Percentiles rank a stretch among this genome's conserved stretches.
Evolutionary conservation across 768 basidiomycete species (phyloP).

Genomic region (Auricularia sp.): DNA sequence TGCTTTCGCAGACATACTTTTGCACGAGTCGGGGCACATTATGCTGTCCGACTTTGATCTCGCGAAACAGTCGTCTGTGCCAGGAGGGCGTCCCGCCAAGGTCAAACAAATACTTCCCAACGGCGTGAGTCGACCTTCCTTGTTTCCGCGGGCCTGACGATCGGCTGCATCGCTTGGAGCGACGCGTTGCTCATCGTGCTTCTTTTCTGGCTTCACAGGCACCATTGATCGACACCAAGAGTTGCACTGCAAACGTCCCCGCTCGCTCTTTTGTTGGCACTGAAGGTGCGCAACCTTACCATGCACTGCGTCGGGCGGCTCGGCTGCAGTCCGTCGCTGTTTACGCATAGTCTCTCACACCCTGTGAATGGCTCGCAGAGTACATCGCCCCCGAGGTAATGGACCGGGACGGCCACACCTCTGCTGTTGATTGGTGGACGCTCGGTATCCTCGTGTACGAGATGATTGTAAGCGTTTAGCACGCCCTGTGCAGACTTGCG

Average conservation of each 20-base stretch:
- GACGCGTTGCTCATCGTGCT: neutral
- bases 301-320: neutral
- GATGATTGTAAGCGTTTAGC: constrained; percentile 72
- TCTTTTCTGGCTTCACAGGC: constrained; percentile 36
- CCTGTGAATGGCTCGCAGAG: constrained; percentile 38
- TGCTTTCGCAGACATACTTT: constrained; percentile 65
- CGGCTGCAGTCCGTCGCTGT: constrained; percentile 2
- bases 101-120: constrained; percentile 80
- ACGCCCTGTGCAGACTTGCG: neutral
- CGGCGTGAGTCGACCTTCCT: constrained; percentile 49
- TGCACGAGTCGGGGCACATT: constrained; percentile 97
- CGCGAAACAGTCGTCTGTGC: constrained; percentile 81
- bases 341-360: constrained; percentile 6
- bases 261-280: constrained; percentile 99
- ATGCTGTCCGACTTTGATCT: constrained; percentile 99
- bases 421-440: constrained; percentile 99
- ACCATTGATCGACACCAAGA: constrained; percentile 91
- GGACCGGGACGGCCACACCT: constrained; percentile 90
- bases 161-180: neutral
- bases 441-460: constrained; percentile 97
- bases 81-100: constrained; percentile 75
- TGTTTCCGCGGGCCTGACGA: neutral
- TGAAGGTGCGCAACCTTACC: constrained; percentile 54
- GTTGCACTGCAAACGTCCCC: constrained; percentile 93
- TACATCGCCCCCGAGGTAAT: constrained; percentile 99